phyloP scores from a whole-genome alignment of 768 basidiomycete genomes.

The Russula sp. region DNA sequence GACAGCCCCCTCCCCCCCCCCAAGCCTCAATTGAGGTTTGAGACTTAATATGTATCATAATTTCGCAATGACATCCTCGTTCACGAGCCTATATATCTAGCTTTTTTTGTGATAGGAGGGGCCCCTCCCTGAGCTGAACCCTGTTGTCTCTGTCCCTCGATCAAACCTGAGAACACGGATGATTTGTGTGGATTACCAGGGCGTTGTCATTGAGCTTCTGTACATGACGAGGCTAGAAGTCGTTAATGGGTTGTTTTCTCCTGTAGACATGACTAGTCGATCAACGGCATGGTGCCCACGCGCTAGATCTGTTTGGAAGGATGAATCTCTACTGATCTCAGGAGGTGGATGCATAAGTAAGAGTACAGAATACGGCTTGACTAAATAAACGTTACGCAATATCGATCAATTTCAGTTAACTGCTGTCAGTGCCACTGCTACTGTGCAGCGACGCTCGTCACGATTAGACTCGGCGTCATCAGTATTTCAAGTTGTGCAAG shows the following conservation, averaged over 20 bases:
- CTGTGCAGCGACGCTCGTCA: too few relatives aligned
- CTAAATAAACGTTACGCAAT: too few relatives aligned
- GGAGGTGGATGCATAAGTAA: neutral
- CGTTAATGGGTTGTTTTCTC: neutral
- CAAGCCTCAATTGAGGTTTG: too few relatives aligned
- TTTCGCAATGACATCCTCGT: neutral
- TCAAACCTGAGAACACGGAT: neutral
- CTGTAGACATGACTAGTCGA: neutral
- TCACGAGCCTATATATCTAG: neutral
- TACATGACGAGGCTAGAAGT: neutral
- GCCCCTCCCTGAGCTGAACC: neutral
- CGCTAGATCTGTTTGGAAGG: too few relatives aligned
- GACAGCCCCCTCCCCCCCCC: too few relatives aligned
- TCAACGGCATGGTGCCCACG: too few relatives aligned
- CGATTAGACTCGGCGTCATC: too few relatives aligned
- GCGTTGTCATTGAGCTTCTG: neutral
- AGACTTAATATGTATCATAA: too few relatives aligned
- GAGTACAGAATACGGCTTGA: too few relatives aligned
- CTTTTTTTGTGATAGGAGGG: too few relatives aligned
- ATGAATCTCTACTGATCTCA: neutral
- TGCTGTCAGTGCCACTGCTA: too few relatives aligned
- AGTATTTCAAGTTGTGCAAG: too few relatives aligned
- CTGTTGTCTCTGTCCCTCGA: neutral
- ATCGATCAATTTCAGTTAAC: neutral
- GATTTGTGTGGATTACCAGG: neutral